Percentiles rank a stretch among this genome's conserved stretches.
Evolutionary conservation across 2,329 filamentous ascomycete species (phyloP).

Genomic region (Elsinoe arachidis): DNA sequence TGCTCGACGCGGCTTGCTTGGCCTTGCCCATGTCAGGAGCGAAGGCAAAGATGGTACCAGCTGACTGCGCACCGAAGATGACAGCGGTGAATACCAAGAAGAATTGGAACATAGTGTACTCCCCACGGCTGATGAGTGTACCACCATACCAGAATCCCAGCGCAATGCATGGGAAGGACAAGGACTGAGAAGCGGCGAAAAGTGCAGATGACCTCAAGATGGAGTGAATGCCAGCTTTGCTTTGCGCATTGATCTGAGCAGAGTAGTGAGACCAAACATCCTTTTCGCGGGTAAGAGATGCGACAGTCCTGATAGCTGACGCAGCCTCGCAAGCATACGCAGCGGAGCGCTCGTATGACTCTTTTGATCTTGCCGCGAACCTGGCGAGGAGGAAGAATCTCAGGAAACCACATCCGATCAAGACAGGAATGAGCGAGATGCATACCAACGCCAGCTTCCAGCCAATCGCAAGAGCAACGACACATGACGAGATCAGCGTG

Average conservation of each 20-base stretch:
- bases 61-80: conserved; percentile 86
- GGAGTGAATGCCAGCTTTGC: conserved; percentile 59
- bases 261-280: conserved; percentile 71
- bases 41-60: conserved; percentile 81
- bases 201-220: conserved; percentile 67
- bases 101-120: conserved; percentile 78
- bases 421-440: conserved; percentile 65
- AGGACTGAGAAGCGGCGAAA: conserved; percentile 75
- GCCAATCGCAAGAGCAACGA: conserved; percentile 63
- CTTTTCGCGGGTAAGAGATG: conserved; percentile 75
- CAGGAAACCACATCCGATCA: conserved; percentile 75
- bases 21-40: conserved; percentile 91
- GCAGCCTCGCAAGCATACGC: conserved; percentile 89
- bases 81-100: conserved; percentile 84
- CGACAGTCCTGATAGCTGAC: conserved; percentile 86
- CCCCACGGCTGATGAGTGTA: conserved; percentile 58
- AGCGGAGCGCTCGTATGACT: conserved; percentile 70
- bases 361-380: conserved; percentile 71
- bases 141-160: conserved; percentile 92
- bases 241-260: conserved; percentile 56
- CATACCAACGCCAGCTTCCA: conserved; percentile 87
- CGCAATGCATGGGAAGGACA: conserved; percentile 75
- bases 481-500: conserved; percentile 66
- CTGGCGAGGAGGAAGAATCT: conserved; percentile 75
- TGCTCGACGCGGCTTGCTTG: conserved; percentile 68